Evolutionary conservation across 169 alveolate genomes (phyloP), one percentile per base, ranked within the genome.

Genomic region (Cyclospora cayetanensis): DNA sequence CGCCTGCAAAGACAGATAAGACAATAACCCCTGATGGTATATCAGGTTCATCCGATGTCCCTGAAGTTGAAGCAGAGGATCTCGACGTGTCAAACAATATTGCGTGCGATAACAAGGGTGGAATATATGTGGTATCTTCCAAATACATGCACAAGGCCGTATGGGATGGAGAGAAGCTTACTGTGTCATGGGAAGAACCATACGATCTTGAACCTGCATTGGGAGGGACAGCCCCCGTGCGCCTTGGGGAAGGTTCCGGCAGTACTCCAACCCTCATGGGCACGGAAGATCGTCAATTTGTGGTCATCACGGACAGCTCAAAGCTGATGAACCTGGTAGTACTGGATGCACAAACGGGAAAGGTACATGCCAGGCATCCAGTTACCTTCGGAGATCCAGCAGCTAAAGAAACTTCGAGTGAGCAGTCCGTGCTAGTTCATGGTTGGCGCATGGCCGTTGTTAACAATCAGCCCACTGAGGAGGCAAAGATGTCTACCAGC

Each of bases 381-480:
- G 63, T 91, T 34, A 91, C 91, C 43, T 91, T 91, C 82, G 94
- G 94, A 18, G 90, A 91, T 60, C 79, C 91, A 2, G 29, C 5
- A 15, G 94, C 91, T 1, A 82, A 82, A 46, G 80, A 72, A 9
- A 82, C 94, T 41, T 20, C 80, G 25, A 84, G 92, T 88, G 94
- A 91, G 55, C 94, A 91, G 90, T 82, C 91, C 34, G 94, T 91
- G 41, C 66, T 91, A n/a, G 94, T 91, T 22, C 88, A 91, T 66
- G 94, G 94, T 18, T 91, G 94, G 94, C 91, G 94, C 46, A 46
- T 91, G 80, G 94, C 92, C 15, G 94, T 91, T 29, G 94, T 91
- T 37, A 91, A 91, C 39, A 91, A 91, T 50, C 63, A 86, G 65
- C 94, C 94, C 1, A 80, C 91, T 9, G 91, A 80, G 22, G 94